Base-by-base conservation (phyloP, 306 rosid genomes). In the Prunus mume region DNA sequence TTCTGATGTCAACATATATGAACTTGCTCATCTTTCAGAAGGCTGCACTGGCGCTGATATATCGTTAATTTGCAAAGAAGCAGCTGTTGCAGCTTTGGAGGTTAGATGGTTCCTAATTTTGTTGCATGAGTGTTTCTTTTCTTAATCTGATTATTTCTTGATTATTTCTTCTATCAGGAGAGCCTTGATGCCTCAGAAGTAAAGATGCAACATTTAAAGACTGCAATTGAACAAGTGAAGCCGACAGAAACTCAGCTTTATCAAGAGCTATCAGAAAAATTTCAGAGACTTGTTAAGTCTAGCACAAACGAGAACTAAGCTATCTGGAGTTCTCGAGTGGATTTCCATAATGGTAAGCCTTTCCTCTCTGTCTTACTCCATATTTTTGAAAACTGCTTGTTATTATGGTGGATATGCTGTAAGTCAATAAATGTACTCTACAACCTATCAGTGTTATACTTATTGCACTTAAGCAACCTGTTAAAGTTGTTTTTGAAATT, bases 1-100 rank as follows among this genome's bases (percentile, higher is more conserved):
- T 82, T 69, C 89, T 78, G 96, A 88, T 85, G 87, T 94, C 71
- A 85, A 76, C 83, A 76, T 85, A 61, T 78, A 73, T 76, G 89
- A 87, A 76, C 84, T 94, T 56, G 91, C 95, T 73, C 65, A 27
- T 79, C 90, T 87, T 63, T 83, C 97, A 12, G 84, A 73, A 79
- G 93, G 96, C 66, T 90, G 76, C 79, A 92, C 97, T 6, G 97
- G 97, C 72, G 97, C 98, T 71, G 96, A 92, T 82, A 92, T 94
- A 74, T 88, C 93, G 65, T 85, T 83, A 56, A 79, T 90, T 81
- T 94, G 98, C 86, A 87, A 91, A 28, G 92, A 92, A 86, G 95
- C 97, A 60, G 98, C 90, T 77, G 58, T 90, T 74, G 88, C 88
- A 28, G 95, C 97, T 52, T 65, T 92, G 65, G 96, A 90, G 98